Evolutionary conservation across 116 monocot species (phyloP).

Genomic region (Papilionanthe hybrid): DNA sequence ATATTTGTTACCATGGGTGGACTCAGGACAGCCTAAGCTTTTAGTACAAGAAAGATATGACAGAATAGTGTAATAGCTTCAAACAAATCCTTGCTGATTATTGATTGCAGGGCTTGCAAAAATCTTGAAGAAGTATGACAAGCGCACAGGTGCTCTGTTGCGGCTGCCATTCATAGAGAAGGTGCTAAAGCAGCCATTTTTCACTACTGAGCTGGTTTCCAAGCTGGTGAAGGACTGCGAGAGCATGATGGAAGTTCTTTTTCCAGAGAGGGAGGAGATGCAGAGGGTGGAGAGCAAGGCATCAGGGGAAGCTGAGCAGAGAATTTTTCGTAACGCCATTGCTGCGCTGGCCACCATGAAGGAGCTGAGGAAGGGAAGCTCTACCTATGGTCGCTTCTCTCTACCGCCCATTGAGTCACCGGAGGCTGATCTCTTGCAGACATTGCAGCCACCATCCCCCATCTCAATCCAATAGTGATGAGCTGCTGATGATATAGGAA

Average conservation of each 20-base stretch:
- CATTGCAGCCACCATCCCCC: slow-evolving; percentile 48
- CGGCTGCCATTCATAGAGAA: slow-evolving; percentile 79
- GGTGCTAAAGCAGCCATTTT: slow-evolving; percentile 86
- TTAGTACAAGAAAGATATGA: too few species aligned
- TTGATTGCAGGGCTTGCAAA: slow-evolving; percentile 69
- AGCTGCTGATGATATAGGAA: not conserved
- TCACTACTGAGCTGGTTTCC: slow-evolving; percentile 84
- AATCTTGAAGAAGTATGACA: slow-evolving; percentile 99
- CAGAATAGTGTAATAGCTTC: too few species aligned
- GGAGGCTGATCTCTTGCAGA: slow-evolving; percentile 37
- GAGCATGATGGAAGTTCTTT: slow-evolving; percentile 54
- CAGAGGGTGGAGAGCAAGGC: slow-evolving; percentile 7
- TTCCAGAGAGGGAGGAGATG: slow-evolving; percentile 10
- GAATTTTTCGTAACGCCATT: slow-evolving; percentile 68
- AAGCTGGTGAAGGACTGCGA: slow-evolving; percentile 83
- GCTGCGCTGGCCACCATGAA: slow-evolving; percentile 74
- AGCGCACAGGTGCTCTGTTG: slow-evolving; percentile 59
- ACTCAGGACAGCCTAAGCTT: too few species aligned
- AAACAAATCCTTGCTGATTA: not conserved
- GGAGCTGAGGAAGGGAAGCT: slow-evolving; percentile 76
- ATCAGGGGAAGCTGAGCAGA: slow-evolving; percentile 16
- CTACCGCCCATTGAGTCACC: slow-evolving; percentile 68
- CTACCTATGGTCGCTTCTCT: slow-evolving; percentile 77
- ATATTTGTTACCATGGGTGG: too few species aligned
- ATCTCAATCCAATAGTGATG: slow-evolving; percentile 36